A percentile compares a stretch with the other conserved stretches of the same genome.
These are phyloP conservation scores for Trichosporon ovoides DNA, from an alignment of 1,284 basidiomycete genomes.

Conservation along the genomic window DNA sequence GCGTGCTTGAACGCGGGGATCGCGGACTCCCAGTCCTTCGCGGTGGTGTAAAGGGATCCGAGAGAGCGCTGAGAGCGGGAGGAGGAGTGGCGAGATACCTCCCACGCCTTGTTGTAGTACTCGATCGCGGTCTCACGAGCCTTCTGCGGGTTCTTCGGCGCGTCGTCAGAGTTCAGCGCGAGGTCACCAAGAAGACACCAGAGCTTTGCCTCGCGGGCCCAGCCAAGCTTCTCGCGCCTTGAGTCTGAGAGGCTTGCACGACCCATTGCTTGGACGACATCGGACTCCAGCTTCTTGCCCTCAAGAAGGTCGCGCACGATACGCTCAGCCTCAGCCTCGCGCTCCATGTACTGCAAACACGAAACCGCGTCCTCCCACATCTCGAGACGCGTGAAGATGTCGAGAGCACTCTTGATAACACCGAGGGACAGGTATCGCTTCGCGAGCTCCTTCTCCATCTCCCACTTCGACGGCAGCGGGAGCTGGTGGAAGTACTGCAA, in stretches of 20 bases:
- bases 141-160: conserved; percentile 26
- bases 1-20: conserved; percentile 66
- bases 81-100: conserved; percentile 68
- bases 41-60: conserved; percentile 74
- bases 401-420: conserved; percentile 77
- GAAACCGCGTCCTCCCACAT: conserved; percentile 95
- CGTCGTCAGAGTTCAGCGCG: conserved; percentile 55
- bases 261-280: conserved; percentile 61
- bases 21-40: conserved; percentile 60
- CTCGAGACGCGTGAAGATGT: conserved; percentile 85
- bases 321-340: conserved; percentile 65
- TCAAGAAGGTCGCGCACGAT: conserved; percentile 78
- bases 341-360: conserved; percentile 75
- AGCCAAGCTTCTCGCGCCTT: conserved; percentile 57
- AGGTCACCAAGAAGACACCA: conserved; percentile 96
- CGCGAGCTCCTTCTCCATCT: conserved; percentile 82
- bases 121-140: conserved; percentile 53
- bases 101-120: conserved; percentile 83
- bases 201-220: conserved; percentile 77
- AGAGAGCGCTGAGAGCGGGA: conserved; percentile 86
- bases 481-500: conserved; percentile 72
- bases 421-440: conserved; percentile 73
- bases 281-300: conserved; percentile 73
- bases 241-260: conserved; percentile 53
- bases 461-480: conserved; percentile 80